phyloP scores from a whole-genome alignment of 805 yeast genomes.

The Lachancea meyersii region DNA sequence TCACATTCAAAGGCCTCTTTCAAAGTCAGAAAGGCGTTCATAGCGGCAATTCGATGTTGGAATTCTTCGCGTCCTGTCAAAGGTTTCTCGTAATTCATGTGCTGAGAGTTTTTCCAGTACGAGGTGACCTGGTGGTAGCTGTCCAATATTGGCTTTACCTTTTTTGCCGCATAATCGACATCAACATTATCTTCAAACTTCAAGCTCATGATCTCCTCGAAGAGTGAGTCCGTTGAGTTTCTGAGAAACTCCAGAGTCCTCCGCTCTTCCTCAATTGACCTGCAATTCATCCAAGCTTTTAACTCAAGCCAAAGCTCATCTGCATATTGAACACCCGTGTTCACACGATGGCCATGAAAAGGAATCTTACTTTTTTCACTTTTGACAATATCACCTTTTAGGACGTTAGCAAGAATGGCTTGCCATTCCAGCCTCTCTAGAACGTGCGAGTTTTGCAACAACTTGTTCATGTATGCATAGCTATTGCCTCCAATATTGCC shows the following conservation, averaged over 20 bases:
- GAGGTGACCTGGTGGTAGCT: slow-evolving; percentile 62
- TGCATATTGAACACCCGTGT: slow-evolving; percentile 23
- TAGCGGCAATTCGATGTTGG: slow-evolving; percentile 59
- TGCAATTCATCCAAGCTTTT: slow-evolving; percentile 71
- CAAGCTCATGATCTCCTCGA: slow-evolving; percentile 64
- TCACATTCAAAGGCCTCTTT: slow-evolving; percentile 63
- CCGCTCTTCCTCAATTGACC: slow-evolving; percentile 73
- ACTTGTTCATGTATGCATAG: slow-evolving; percentile 9
- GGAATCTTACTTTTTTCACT: slow-evolving; percentile 79
- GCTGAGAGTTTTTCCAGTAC: slow-evolving; percentile 72
- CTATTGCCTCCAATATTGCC: slow-evolving; percentile 2
- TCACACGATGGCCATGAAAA: slow-evolving; percentile 34
- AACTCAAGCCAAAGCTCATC: slow-evolving; percentile 77
- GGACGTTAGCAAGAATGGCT: slow-evolving; percentile 79
- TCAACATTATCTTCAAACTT: slow-evolving; percentile 42
- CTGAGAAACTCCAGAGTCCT: slow-evolving; percentile 63
- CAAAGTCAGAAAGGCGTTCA: slow-evolving; percentile 78
- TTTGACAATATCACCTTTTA: slow-evolving; percentile 90
- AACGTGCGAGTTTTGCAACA: slow-evolving; percentile 36
- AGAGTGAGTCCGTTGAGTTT: slow-evolving; percentile 61
- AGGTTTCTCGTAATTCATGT: slow-evolving; percentile 77
- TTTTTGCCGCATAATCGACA: slow-evolving; percentile 37
- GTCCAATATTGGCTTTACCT: slow-evolving; percentile 52
- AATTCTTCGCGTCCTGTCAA: slow-evolving; percentile 59
- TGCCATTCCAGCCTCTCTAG: slow-evolving; percentile 93